phyloP scores from a whole-genome alignment of 176 grass and related monocot species.

The Aegilops bicornis region DNA sequence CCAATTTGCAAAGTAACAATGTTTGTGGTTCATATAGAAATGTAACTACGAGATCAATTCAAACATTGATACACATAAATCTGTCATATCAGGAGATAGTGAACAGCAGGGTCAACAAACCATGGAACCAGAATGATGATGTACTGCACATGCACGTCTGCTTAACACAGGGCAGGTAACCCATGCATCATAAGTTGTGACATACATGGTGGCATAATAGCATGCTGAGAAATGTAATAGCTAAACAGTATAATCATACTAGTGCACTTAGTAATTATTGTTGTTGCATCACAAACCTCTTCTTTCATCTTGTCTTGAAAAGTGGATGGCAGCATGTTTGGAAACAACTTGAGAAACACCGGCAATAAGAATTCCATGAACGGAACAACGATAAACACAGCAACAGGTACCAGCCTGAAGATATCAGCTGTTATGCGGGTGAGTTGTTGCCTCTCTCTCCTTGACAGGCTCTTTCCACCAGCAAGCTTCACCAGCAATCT shows the following conservation, averaged over 20 bases:
- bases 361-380: conserved; percentile 96
- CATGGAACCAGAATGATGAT: neutral
- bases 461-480: conserved; percentile 73
- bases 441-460: conserved; percentile 74
- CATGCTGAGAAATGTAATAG: neutral
- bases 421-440: conserved; percentile 83
- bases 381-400: conserved; percentile 89
- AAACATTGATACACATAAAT: conserved; percentile 23
- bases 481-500: conserved; percentile 78
- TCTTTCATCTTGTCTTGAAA: conserved; percentile 94
- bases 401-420: conserved; percentile 83
- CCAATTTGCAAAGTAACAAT: neutral
- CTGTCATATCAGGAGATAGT: neutral
- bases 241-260: conserved; percentile 17
- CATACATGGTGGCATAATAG: conserved; percentile 2
- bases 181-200: neutral
- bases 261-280: neutral
- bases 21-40: neutral
- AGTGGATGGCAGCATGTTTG: conserved; percentile 92
- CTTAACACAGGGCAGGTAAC: neutral
- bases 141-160: neutral
- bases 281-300: conserved; percentile 40
- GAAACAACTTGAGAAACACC: conserved; percentile 82
- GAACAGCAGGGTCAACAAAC: neutral
- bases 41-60: conserved; percentile 16